These are phyloP conservation scores for Castanea mollissima DNA, from an alignment of 306 rosid species.

Conservation along the genomic window DNA sequence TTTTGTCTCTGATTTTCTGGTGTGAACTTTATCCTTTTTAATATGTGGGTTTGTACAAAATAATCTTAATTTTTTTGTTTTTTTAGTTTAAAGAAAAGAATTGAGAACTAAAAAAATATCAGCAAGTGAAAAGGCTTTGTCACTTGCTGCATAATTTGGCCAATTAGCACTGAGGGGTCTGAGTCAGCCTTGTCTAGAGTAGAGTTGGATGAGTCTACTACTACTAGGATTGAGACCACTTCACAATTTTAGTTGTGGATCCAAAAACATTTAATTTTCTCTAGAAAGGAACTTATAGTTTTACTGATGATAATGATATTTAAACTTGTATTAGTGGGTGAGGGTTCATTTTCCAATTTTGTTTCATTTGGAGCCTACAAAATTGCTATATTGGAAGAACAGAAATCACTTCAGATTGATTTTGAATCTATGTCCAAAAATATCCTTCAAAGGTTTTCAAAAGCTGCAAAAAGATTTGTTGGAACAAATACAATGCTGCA, in stretches of 20 bases:
- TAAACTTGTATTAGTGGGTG: not conserved
- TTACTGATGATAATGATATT: slow-evolving; percentile 1
- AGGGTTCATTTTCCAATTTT: not conserved
- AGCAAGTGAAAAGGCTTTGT: slow-evolving; percentile 28
- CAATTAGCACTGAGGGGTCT: slow-evolving; percentile 43
- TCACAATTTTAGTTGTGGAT: slow-evolving; percentile 16
- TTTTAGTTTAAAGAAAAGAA: slow-evolving; percentile 24
- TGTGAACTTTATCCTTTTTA: slow-evolving; percentile 27
- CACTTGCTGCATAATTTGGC: slow-evolving; percentile 37
- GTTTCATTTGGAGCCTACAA: slow-evolving; percentile 8
- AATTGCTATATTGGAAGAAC: not conserved
- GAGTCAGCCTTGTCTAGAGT: slow-evolving; percentile 41
- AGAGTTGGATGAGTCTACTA: slow-evolving; percentile 21
- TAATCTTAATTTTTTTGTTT: slow-evolving; percentile 41
- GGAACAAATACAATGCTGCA: slow-evolving; percentile 16
- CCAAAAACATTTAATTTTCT: slow-evolving; percentile 21
- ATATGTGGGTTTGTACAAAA: slow-evolving; percentile 28
- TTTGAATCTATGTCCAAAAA: slow-evolving; percentile 19
- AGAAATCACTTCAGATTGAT: not conserved
- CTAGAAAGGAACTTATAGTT: not conserved
- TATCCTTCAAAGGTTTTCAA: slow-evolving; percentile 15
- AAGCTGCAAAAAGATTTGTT: slow-evolving; percentile 23
- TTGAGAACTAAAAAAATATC: slow-evolving; percentile 25
- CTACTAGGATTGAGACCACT: slow-evolving; percentile 19
- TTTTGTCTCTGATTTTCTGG: slow-evolving; percentile 31